Evolutionary conservation across 495 filamentous ascomycete genomes (phyloP), one percentile per base, ranked within the genome.

Genomic region (Hypoxylon crocopeplum): DNA sequence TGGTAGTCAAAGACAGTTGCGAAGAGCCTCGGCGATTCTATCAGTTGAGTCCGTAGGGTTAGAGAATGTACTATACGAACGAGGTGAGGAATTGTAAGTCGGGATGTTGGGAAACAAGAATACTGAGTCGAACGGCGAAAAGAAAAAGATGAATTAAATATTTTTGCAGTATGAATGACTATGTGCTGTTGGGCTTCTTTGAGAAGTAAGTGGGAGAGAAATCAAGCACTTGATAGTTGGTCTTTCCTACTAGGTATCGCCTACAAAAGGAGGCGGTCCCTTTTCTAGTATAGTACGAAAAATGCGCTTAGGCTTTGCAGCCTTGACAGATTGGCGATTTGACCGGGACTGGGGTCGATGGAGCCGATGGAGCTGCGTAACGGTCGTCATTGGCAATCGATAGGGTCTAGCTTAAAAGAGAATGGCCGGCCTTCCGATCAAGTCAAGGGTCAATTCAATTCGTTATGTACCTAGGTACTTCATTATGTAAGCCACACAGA

Each of bases 201-300:
- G 27, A 37, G 29, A 17, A 39, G 16, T 32, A 33, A 33, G 21
- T 37, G 24, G 38, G 32, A 20, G 19, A 44, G 10, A 45, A 45
- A 50, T 40, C 24, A 6, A 53, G n/a, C 48, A 48, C 48, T 49
- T 15, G 39, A 50, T 41, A 49, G 48, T 53, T 57, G 53, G 38
- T 62, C 59, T 52, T 53, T 55, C 37, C 48, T 27, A 38, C 50
- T 33, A 39, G n/a, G n/a, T 44, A 38, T 56, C 25, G 33, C 48
- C 44, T 56, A 40, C 55, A 56, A 64, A 59, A 64, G 61, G 61
- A 64, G 61, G 55, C 39, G 55, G 55, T 59, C 42, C 37, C 47
- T 40, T 56, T 56, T 36, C 46, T 34, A 27, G 32, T n/a, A 46
- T 39, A 40, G 6, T 38, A 45, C 41, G 41, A 53, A 57, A 62